phyloP scores from a whole-genome alignment of 345 rosid species.

The Microthlaspi erraticum region DNA sequence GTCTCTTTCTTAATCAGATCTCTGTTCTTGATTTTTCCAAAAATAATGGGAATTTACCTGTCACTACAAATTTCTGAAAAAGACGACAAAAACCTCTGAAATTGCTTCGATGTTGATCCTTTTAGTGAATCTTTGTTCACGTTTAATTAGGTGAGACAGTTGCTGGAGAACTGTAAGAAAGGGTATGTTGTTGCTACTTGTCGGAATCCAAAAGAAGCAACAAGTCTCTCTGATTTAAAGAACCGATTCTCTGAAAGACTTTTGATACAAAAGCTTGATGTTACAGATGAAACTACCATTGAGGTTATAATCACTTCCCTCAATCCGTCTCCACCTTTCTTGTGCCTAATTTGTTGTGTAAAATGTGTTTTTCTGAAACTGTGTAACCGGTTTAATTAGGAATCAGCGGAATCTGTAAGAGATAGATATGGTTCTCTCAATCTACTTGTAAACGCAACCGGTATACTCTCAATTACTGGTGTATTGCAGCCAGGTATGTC shows the following conservation, averaged over 20 bases:
- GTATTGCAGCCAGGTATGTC: conserved; percentile 81
- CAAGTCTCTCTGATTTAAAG: conserved; percentile 65
- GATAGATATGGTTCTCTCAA: conserved; percentile 73
- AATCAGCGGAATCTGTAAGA: conserved; percentile 61
- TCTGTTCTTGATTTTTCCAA: not conserved
- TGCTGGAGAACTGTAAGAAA: conserved; percentile 64
- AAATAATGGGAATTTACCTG: not conserved
- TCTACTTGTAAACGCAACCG: conserved; percentile 88
- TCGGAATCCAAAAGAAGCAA: conserved; percentile 65
- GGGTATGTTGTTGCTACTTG: conserved; percentile 88
- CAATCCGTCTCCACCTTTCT: conserved; percentile 25
- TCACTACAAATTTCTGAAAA: not conserved
- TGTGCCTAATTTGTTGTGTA: not conserved
- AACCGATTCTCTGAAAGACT: conserved; percentile 69
- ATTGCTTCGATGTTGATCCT: too few relatives aligned
- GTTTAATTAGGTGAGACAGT: conserved; percentile 60
- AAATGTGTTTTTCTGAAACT: not conserved
- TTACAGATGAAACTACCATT: conserved; percentile 72
- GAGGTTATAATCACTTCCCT: conserved; percentile 53
- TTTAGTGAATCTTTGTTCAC: not conserved
- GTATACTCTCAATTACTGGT: conserved; percentile 80
- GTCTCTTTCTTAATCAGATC: conserved; percentile 16
- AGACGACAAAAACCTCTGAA: too few relatives aligned
- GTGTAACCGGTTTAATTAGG: conserved; percentile 49
- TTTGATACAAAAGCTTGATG: conserved; percentile 61